Conservation (phyloP, 345 rosid genomes). For the Microcos paniculata region DNA sequence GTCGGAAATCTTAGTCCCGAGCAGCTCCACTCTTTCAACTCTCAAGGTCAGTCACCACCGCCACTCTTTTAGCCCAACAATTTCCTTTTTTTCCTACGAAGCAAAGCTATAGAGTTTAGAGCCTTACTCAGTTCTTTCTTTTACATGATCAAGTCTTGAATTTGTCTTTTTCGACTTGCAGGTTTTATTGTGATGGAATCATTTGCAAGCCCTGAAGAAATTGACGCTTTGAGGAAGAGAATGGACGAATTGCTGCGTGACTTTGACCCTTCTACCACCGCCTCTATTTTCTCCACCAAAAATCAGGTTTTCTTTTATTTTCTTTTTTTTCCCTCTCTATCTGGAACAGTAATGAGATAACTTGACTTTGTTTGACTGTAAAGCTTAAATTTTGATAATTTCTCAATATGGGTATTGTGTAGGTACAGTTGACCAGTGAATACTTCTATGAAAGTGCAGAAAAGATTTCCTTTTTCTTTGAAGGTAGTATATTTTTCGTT, state of each 20-base stretch:
- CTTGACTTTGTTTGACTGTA: neutral
- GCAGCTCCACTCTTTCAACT: constrained; percentile 56
- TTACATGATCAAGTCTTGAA: neutral
- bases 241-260: constrained; percentile 60
- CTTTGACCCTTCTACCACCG: constrained; percentile 53
- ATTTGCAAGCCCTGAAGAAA: constrained; percentile 62
- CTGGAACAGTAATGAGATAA: neutral
- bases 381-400: neutral
- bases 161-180: neutral
- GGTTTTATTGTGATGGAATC: constrained; percentile 84
- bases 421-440: constrained; percentile 60
- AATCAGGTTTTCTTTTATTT: constrained; percentile 53
- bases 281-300: constrained; percentile 86
- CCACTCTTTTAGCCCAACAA: neutral
- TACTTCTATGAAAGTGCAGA: constrained; percentile 91
- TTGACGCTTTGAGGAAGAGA: constrained; percentile 60
- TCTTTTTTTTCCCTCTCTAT: neutral
- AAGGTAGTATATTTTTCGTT: constrained; percentile 45
- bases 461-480: constrained; percentile 89
- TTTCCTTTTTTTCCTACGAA: neutral
- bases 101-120: neutral
- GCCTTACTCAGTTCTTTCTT: neutral
- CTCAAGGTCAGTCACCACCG: constrained; percentile 45
- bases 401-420: constrained; percentile 5
- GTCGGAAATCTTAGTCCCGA: constrained; percentile 51